phyloP scores from a whole-genome alignment of 768 basidiomycete species.

The Lactifluus pinguis region DNA sequence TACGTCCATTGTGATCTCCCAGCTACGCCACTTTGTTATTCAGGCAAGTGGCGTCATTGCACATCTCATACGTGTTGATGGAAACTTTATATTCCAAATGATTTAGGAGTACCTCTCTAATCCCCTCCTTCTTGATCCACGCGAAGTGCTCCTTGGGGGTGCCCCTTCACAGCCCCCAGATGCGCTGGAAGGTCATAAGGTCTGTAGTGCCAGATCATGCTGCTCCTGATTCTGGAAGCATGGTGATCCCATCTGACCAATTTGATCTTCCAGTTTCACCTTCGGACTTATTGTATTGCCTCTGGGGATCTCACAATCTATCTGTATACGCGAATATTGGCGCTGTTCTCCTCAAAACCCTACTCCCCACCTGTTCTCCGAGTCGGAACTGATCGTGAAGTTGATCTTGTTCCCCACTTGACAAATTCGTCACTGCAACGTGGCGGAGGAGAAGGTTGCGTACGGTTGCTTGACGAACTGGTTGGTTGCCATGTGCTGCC shows the following conservation, averaged over 20 bases:
- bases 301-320: slow-evolving; percentile 72
- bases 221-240: neutral
- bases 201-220: slow-evolving; percentile 24
- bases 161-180: slow-evolving; percentile 16
- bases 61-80: slow-evolving; percentile 1
- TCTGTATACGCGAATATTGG: slow-evolving; percentile 74
- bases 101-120: slow-evolving; percentile 73
- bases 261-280: slow-evolving; percentile 62
- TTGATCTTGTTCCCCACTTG: slow-evolving; percentile 66
- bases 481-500: slow-evolving; percentile 51
- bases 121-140: slow-evolving; percentile 73
- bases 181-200: slow-evolving; percentile 48
- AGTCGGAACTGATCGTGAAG: slow-evolving; percentile 17
- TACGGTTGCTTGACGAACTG: slow-evolving; percentile 75
- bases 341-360: slow-evolving; percentile 74
- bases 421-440: slow-evolving; percentile 89
- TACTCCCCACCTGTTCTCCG: slow-evolving; percentile 41
- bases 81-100: neutral
- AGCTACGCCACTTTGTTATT: slow-evolving; percentile 90
- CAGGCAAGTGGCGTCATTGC: slow-evolving; percentile 48
- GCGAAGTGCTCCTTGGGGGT: slow-evolving; percentile 31
- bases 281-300: slow-evolving; percentile 80
- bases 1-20: slow-evolving; percentile 69
- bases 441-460: slow-evolving; percentile 54
- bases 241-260: neutral